phyloP scores from a whole-genome alignment of 257 asterid genomes.

The Solanum arcanum region DNA sequence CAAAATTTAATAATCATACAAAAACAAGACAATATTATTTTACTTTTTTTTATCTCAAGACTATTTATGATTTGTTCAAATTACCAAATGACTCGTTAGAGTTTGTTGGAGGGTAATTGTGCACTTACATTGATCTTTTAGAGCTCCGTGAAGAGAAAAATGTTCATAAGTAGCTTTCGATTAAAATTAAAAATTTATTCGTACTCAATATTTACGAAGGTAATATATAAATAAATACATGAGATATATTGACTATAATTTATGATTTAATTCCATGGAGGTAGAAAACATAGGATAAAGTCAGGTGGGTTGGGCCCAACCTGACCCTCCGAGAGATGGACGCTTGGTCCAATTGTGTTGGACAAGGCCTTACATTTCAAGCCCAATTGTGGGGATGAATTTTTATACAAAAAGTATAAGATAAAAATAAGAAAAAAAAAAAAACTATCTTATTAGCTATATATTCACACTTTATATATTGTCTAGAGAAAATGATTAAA shows the following conservation, averaged over 20 bases:
- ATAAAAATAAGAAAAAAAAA: no score
- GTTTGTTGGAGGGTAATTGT: background rate
- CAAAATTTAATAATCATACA: no score
- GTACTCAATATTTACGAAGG: fast-evolving
- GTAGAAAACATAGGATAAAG: background rate
- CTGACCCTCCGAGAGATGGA: background rate
- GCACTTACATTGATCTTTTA: background rate
- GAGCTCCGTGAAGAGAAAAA: background rate
- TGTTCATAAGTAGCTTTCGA: background rate
- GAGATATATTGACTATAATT: background rate
- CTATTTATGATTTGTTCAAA: background rate
- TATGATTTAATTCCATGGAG: background rate
- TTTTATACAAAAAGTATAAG: no score
- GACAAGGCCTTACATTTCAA: background rate
- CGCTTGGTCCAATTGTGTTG: background rate
- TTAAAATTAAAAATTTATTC: no score
- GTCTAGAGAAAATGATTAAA: no score
- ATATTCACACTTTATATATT: no score
- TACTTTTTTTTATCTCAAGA: background rate
- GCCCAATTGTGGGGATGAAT: background rate
- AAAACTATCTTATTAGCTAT: no score
- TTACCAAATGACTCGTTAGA: background rate
- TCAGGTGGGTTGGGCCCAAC: background rate
- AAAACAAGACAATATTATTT: background rate
- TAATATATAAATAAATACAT: no score